These are phyloP conservation scores for Aspergillus thermomutatus DNA, from an alignment of 2,329 filamentous ascomycete genomes.

Conservation along the genomic window DNA sequence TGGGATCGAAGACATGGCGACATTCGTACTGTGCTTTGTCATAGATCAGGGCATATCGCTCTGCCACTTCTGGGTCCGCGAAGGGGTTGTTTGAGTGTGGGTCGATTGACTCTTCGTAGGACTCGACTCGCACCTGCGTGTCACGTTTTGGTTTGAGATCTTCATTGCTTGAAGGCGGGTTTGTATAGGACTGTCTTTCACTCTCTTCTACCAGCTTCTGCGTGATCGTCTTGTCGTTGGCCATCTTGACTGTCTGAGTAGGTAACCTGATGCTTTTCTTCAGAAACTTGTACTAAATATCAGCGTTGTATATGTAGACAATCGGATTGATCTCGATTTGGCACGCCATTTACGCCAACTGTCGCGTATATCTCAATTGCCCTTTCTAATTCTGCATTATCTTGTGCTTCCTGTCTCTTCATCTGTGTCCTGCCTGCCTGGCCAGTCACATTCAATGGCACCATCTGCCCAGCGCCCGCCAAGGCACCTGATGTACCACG, in stretches of 20 bases:
- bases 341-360: too few relatives aligned
- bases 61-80: slow-evolving; percentile 49
- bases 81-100: slow-evolving; percentile 36
- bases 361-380: too few relatives aligned
- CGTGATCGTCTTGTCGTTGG: slow-evolving; percentile 2
- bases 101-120: not conserved
- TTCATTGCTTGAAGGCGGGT: not conserved
- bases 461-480: too few relatives aligned
- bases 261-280: too few relatives aligned
- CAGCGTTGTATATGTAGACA: too few relatives aligned
- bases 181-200: slow-evolving; percentile 1
- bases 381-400: too few relatives aligned
- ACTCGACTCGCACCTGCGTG: not conserved
- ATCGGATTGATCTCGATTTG: too few relatives aligned
- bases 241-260: slow-evolving; percentile 1
- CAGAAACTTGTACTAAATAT: too few relatives aligned
- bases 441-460: too few relatives aligned
- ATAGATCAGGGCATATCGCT: slow-evolving; percentile 54
- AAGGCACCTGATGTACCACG: too few relatives aligned
- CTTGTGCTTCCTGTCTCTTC: too few relatives aligned
- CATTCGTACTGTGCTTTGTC: slow-evolving; percentile 51
- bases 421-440: too few relatives aligned
- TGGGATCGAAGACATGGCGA: slow-evolving; percentile 42
- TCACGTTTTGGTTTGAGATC: not conserved
- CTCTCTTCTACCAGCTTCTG: slow-evolving; percentile 2